Evolutionary conservation across 2,329 filamentous ascomycete species (phyloP).

Genomic region (Colletotrichum magnum): DNA sequence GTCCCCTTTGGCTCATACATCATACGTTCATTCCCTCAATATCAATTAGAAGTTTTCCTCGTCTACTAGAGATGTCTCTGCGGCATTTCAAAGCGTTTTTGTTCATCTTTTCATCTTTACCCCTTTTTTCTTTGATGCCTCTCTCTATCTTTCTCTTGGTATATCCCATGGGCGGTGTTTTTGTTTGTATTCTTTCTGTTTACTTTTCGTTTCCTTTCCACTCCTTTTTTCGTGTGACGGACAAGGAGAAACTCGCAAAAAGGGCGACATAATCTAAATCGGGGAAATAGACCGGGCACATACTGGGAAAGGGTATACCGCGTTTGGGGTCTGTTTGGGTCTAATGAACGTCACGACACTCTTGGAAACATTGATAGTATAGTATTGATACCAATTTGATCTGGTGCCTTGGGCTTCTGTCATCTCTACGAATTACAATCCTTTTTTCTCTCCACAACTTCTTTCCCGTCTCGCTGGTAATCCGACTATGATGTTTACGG

Average conservation of each 20-base stretch:
- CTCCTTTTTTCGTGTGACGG: background rate
- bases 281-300: slow-evolving; percentile 2
- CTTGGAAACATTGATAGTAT: slow-evolving; percentile 14
- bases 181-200: background rate
- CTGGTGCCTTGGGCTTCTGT: background rate
- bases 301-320: background rate
- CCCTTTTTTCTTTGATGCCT: slow-evolving; percentile 10
- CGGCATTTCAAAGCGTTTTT: slow-evolving; percentile 16
- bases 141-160: background rate
- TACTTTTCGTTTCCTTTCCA: background rate
- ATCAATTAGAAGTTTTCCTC: background rate
- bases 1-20: background rate
- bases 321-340: background rate
- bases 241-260: slow-evolving; percentile 1
- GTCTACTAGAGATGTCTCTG: background rate
- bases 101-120: background rate
- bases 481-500: too few species aligned
- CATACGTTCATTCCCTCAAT: slow-evolving; percentile 1
- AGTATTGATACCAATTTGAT: slow-evolving; percentile 28
- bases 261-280: slow-evolving; percentile 1
- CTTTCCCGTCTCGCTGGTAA: too few species aligned
- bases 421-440: background rate
- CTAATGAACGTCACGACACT: slow-evolving; percentile 22
- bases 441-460: too few species aligned
- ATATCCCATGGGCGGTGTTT: slow-evolving; percentile 3